phyloP scores from a whole-genome alignment of 306 rosid species.

The Spatholobus suberectus region DNA sequence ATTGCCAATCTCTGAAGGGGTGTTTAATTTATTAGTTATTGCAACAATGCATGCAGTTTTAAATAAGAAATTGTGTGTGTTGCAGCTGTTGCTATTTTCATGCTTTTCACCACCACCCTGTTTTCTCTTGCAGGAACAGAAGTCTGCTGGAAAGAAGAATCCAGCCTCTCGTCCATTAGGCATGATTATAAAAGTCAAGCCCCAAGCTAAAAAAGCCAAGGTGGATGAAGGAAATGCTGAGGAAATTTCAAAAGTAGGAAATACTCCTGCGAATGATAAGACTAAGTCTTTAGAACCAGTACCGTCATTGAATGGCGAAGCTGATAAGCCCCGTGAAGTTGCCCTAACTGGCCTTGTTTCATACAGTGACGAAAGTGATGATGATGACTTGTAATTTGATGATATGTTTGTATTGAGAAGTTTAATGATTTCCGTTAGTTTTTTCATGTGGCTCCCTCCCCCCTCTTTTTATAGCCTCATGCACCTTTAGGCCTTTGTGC shows the following conservation, averaged over 20 bases:
- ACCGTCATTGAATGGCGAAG: conserved; percentile 40
- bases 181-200: conserved; percentile 80
- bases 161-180: conserved; percentile 56
- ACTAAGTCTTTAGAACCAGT: conserved; percentile 44
- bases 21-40: background rate
- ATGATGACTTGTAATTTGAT: conserved; percentile 57
- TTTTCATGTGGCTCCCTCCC: background rate
- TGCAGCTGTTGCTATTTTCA: background rate
- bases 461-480: conserved; percentile 5
- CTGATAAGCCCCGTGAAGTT: conserved; percentile 47
- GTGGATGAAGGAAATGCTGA: conserved; percentile 48
- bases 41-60: background rate
- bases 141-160: conserved; percentile 62
- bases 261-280: conserved; percentile 19
- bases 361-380: conserved; percentile 93
- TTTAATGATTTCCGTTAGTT: background rate
- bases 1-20: conserved; percentile 7
- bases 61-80: conserved; percentile 3
- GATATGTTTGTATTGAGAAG: conserved; percentile 10
- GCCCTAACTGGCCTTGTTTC: conserved; percentile 66
- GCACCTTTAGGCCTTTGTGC: background rate
- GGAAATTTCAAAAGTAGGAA: conserved; percentile 46
- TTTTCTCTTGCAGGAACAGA: conserved; percentile 64
- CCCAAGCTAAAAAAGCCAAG: conserved; percentile 78
- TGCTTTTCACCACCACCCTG: background rate